These are phyloP conservation scores for Setaria italica DNA, from an alignment of 202 grass and related monocot species.

Conservation along the genomic window DNA sequence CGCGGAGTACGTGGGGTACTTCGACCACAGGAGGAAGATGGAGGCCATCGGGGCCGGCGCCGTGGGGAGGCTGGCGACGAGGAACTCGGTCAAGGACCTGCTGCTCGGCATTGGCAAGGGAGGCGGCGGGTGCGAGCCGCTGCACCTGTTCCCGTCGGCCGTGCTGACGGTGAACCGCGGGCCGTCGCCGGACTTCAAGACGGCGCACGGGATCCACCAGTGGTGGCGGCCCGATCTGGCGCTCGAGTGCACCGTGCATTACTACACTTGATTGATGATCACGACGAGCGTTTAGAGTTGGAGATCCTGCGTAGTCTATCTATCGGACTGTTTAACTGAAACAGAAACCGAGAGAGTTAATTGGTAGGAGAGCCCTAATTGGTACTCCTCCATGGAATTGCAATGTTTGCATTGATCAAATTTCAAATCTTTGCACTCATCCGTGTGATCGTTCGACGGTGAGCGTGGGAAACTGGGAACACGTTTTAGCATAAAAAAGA, in stretches of 20 bases:
- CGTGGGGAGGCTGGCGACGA: slow-evolving; percentile 63
- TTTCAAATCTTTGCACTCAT: too few relatives aligned
- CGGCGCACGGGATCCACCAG: slow-evolving; percentile 73
- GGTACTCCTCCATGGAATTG: too few relatives aligned
- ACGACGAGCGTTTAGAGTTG: too few relatives aligned
- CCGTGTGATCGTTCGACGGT: too few relatives aligned
- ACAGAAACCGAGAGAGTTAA: too few relatives aligned
- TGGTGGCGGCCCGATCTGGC: slow-evolving; percentile 67
- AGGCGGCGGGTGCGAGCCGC: slow-evolving; percentile 49
- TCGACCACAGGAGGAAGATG: slow-evolving; percentile 63
- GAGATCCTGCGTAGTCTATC: too few relatives aligned
- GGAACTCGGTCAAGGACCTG: slow-evolving; percentile 66
- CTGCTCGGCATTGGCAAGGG: slow-evolving; percentile 53
- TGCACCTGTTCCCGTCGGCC: slow-evolving; percentile 72
- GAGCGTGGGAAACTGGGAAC: too few relatives aligned
- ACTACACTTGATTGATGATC: slow-evolving; percentile 30
- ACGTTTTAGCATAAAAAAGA: too few relatives aligned
- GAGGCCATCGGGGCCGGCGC: slow-evolving; percentile 59
- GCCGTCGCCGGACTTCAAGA: slow-evolving; percentile 46
- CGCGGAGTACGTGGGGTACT: slow-evolving; percentile 78
- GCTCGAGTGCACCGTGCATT: slow-evolving; percentile 50
- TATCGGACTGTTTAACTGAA: too few relatives aligned
- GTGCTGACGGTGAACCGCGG: slow-evolving; percentile 57
- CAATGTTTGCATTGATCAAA: too few relatives aligned
- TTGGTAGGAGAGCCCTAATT: too few relatives aligned